Conservation (phyloP, 176 grass and related monocot genomes). For the Zea luxurians region DNA sequence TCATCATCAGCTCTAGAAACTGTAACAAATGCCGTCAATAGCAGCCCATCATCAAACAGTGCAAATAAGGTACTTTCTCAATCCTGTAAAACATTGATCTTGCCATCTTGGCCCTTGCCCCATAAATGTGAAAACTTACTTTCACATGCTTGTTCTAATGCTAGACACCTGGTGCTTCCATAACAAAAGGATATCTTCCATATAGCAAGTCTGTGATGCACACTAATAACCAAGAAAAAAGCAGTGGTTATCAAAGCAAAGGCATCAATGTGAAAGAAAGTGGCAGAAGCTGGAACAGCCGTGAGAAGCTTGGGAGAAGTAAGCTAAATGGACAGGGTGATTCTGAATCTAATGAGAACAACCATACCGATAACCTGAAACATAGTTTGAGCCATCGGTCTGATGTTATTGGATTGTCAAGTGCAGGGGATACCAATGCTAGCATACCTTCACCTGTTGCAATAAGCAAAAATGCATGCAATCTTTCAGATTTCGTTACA, state of each 20-base stretch:
- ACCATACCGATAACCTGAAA: constrained; percentile 42
- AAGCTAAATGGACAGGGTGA: constrained; percentile 57
- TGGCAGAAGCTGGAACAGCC: constrained; percentile 46
- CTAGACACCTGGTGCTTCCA: constrained; percentile 58
- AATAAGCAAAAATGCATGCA: constrained; percentile 58
- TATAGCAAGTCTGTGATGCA: constrained; percentile 49
- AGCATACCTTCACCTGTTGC: constrained; percentile 26
- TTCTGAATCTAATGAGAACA: constrained; percentile 44
- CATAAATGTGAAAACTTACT: constrained; percentile 27
- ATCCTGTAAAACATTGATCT: constrained; percentile 28
- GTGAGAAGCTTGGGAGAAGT: constrained; percentile 55
- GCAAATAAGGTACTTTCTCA: constrained; percentile 69
- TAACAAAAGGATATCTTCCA: constrained; percentile 61
- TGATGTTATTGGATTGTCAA: constrained; percentile 24
- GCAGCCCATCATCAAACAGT: constrained; percentile 43
- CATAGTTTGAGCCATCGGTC: constrained; percentile 28
- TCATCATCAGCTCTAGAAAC: constrained; percentile 54
- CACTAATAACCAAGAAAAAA: constrained; percentile 65
- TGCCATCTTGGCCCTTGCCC: constrained; percentile 9
- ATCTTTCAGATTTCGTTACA: constrained; percentile 68
- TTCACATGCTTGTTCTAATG: constrained; percentile 39
- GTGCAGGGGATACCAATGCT: constrained; percentile 30
- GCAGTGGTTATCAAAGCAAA: constrained; percentile 48
- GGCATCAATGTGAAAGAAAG: constrained; percentile 54
- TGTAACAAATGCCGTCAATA: constrained; percentile 30